phyloP scores from a whole-genome alignment of 768 basidiomycete species.

The Russula virescens region DNA sequence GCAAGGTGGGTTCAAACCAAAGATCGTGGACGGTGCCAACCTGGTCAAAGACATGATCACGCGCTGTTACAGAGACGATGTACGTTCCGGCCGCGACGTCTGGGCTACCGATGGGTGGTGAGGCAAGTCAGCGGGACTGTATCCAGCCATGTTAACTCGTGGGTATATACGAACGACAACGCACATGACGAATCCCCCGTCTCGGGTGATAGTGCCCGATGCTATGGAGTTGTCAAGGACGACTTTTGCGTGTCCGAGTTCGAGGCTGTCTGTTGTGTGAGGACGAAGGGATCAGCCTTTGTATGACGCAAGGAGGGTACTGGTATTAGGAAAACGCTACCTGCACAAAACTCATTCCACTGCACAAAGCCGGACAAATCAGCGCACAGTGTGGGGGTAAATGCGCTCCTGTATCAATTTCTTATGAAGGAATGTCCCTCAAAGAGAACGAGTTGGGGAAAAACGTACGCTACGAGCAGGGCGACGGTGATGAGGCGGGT shows the following conservation, averaged over 20 bases:
- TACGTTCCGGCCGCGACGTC: slow-evolving; percentile 66
- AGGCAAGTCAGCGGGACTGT: background rate
- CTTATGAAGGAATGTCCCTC: background rate
- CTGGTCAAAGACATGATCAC: slow-evolving; percentile 66
- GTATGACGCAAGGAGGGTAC: background rate
- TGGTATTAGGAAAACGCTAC: slow-evolving; percentile 32
- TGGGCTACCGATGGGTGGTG: slow-evolving; percentile 39
- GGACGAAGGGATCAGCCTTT: slow-evolving; percentile 14
- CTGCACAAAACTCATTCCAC: slow-evolving; percentile 67
- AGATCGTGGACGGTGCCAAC: slow-evolving; percentile 32
- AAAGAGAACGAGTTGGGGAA: too few relatives aligned
- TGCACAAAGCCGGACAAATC: slow-evolving; percentile 58
- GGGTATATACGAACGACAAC: slow-evolving; percentile 23
- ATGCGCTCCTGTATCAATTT: slow-evolving; percentile 6
- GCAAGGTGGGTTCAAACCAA: too few relatives aligned
- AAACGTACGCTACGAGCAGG: slow-evolving; percentile 13
- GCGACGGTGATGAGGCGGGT: slow-evolving; percentile 12
- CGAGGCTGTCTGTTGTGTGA: slow-evolving; percentile 26
- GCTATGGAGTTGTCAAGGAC: slow-evolving; percentile 54
- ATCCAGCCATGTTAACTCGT: background rate
- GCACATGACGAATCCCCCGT: slow-evolving; percentile 67
- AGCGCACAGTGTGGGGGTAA: slow-evolving; percentile 33
- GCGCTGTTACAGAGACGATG: slow-evolving; percentile 59
- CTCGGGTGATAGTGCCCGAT: slow-evolving; percentile 45
- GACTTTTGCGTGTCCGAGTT: slow-evolving; percentile 53